phyloP scores from a whole-genome alignment of 495 filamentous ascomycete species.

The Hypomontagnella monticulosa region DNA sequence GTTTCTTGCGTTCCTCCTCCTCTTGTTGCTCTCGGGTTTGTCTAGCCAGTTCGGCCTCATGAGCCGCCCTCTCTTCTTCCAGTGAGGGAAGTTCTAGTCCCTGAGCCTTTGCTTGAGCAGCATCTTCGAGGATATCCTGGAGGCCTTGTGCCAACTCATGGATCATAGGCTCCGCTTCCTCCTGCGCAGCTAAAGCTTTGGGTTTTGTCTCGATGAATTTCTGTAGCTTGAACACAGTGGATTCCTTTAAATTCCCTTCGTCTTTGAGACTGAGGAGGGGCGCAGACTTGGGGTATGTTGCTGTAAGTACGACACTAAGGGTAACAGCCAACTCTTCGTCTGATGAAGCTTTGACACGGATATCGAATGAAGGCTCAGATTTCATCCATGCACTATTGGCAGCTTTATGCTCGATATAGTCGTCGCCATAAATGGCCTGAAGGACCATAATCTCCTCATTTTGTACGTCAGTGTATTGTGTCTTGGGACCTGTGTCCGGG shows the following conservation, averaged over 20 bases:
- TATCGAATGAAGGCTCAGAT: constrained; percentile 82
- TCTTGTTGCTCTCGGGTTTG: constrained; percentile 60
- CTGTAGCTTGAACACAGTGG: constrained; percentile 71
- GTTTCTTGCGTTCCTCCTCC: constrained; percentile 58
- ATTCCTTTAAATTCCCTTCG: constrained; percentile 67
- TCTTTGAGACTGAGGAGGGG: constrained; percentile 78
- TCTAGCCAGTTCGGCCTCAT: constrained; percentile 61
- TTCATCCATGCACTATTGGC: constrained; percentile 90
- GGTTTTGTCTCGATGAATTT: constrained; percentile 75
- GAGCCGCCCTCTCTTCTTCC: constrained; percentile 85
- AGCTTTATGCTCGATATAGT: constrained; percentile 78
- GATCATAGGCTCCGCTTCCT: constrained; percentile 85
- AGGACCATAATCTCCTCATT: constrained; percentile 87
- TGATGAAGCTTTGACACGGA: constrained; percentile 75
- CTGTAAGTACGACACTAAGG: constrained; percentile 77
- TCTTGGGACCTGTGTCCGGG: constrained; percentile 48
- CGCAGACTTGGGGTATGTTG: constrained; percentile 90
- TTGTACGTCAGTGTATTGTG: constrained; percentile 86
- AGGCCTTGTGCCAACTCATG: constrained; percentile 83
- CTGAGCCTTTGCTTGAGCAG: constrained; percentile 74
- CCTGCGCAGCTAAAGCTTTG: constrained; percentile 64
- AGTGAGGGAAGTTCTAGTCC: constrained; percentile 82
- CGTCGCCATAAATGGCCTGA: constrained; percentile 90
- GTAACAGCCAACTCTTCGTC: constrained; percentile 72
- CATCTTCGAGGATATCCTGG: constrained; percentile 88